Evolutionary conservation across 306 rosid species (phyloP).

Genomic region (Aeschynomene evenia): DNA sequence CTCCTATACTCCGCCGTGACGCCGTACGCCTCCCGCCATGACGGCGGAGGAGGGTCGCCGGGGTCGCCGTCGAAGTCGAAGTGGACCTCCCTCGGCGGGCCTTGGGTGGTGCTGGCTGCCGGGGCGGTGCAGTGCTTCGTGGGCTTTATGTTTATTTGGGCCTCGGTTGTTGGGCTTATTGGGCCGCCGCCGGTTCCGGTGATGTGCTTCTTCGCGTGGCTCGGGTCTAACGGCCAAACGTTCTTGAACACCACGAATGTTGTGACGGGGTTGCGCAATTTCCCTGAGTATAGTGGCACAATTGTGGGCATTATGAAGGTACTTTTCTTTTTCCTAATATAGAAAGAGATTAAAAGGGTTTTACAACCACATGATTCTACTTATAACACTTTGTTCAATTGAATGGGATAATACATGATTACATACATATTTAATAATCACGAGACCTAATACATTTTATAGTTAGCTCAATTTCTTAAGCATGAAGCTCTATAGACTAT

Average conservation of each 20-base stretch:
- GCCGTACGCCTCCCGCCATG: neutral
- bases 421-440: no score
- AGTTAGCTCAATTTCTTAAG: no score
- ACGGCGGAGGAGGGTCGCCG: neutral
- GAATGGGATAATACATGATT: no score
- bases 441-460: no score
- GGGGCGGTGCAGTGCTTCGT: constrained; percentile 64
- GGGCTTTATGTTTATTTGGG: constrained; percentile 76
- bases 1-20: constrained; percentile 73
- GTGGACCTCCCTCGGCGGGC: constrained; percentile 48
- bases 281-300: constrained; percentile 67
- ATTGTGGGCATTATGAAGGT: constrained; percentile 89
- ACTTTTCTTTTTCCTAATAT: neutral
- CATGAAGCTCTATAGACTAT: no score
- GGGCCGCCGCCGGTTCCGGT: constrained; percentile 57
- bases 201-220: constrained; percentile 70
- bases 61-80: constrained; percentile 8
- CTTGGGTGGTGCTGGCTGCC: constrained; percentile 61
- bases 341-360: no score
- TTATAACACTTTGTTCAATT: no score
- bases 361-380: no score
- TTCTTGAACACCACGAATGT: constrained; percentile 75
- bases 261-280: constrained; percentile 68
- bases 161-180: constrained; percentile 64
- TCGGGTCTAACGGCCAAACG: constrained; percentile 61